Conservation (phyloP, 768 basidiomycete species). For the Gloeostereum incarnatum region DNA sequence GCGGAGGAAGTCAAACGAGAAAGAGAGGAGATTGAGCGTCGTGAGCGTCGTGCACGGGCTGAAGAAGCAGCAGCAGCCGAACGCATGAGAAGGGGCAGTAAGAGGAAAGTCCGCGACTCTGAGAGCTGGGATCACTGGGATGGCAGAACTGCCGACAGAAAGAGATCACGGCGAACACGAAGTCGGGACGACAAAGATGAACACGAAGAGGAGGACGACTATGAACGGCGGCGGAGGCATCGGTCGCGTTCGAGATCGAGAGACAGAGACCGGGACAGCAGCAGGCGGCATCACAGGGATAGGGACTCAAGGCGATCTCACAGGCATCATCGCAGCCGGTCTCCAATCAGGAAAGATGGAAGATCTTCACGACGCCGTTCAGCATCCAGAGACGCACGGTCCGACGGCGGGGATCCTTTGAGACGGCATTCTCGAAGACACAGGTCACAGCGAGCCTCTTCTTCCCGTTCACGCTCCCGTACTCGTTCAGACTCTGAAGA, state of each 20-base stretch:
- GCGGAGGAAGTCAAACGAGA: slow-evolving; percentile 67
- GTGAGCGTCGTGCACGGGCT: slow-evolving; percentile 54
- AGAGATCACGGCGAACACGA: slow-evolving; percentile 36
- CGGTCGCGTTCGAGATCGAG: slow-evolving; percentile 4
- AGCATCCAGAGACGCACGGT: too few relatives aligned
- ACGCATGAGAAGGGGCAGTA: slow-evolving; percentile 25
- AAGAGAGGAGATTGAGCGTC: slow-evolving; percentile 55
- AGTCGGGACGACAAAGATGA: slow-evolving; percentile 33
- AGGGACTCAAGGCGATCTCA: background rate
- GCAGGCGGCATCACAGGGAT: background rate
- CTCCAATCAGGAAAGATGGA: background rate
- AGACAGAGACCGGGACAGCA: background rate
- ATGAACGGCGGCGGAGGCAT: slow-evolving; percentile 11
- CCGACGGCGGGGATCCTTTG: too few relatives aligned
- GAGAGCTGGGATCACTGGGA: slow-evolving; percentile 47
- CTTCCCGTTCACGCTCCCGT: background rate
- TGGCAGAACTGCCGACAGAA: slow-evolving; percentile 37
- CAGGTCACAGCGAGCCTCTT: background rate
- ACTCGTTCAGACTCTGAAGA: background rate
- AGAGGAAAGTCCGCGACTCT: slow-evolving; percentile 18
- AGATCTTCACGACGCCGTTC: slow-evolving; percentile 7
- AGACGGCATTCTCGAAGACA: too few relatives aligned
- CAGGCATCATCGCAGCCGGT: background rate
- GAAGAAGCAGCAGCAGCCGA: slow-evolving; percentile 71
- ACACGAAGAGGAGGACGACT: slow-evolving; percentile 22